Percentiles rank a stretch among this genome's conserved stretches.
These are phyloP conservation scores for Lepidium aucheri DNA, from an alignment of 345 rosid species.

Conservation along the genomic window DNA sequence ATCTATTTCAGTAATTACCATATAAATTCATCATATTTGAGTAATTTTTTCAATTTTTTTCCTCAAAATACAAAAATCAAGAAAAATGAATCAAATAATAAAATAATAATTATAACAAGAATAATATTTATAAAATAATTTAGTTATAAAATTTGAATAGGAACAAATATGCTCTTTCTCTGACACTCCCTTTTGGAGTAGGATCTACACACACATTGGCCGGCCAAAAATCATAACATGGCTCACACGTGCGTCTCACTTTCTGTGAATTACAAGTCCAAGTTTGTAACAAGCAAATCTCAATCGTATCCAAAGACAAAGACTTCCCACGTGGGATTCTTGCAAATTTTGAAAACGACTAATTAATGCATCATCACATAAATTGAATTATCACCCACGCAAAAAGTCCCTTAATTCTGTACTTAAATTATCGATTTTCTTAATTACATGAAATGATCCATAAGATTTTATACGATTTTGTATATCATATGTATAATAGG, in stretches of 20 bases:
- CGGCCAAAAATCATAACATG: slow-evolving; percentile 2
- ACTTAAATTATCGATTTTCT: background rate
- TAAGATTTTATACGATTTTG: slow-evolving; percentile 2
- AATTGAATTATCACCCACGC: background rate
- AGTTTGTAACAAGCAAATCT: slow-evolving; percentile 23
- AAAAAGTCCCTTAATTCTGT: background rate
- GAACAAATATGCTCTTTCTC: slow-evolving; percentile 30
- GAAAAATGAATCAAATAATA: too few species aligned
- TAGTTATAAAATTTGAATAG: too few species aligned
- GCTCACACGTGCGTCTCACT: slow-evolving; percentile 22
- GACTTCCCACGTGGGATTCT: slow-evolving; percentile 26
- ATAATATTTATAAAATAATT: too few species aligned
- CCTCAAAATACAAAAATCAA: too few species aligned
- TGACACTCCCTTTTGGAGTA: slow-evolving; percentile 16
- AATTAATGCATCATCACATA: slow-evolving; percentile 6
- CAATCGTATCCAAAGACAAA: slow-evolving; percentile 25
- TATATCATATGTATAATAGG: slow-evolving; percentile 12
- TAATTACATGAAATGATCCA: slow-evolving; percentile 17
- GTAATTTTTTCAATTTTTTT: too few species aligned
- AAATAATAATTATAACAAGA: too few species aligned
- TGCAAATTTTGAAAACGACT: slow-evolving; percentile 19
- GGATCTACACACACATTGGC: background rate
- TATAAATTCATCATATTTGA: too few species aligned
- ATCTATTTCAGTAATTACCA: too few species aligned
- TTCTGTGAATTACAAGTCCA: slow-evolving; percentile 17